Percentiles rank a stretch among this genome's conserved stretches.
Evolutionary conservation across 139 green algal species (phyloP).

Genomic region (Closterium sp.): DNA sequence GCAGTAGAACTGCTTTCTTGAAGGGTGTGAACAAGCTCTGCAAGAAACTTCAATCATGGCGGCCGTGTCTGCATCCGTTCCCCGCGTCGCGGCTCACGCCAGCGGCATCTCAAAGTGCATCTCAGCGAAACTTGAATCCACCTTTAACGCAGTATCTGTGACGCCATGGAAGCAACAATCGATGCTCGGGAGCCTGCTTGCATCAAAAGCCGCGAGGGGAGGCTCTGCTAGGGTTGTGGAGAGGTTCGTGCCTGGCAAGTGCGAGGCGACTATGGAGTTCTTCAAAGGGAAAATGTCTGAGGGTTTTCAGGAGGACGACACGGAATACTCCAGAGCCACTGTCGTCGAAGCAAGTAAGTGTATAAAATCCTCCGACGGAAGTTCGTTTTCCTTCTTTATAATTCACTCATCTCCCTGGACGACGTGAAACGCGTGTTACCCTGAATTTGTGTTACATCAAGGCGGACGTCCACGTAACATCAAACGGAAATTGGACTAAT

Average conservation of each 20-base stretch:
- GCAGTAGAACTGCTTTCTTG: background rate
- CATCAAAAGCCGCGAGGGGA: background rate
- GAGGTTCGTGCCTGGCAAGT: background rate
- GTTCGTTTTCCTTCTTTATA: no score
- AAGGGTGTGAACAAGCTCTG: background rate
- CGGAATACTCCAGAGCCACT: background rate
- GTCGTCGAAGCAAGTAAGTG: conserved; percentile 17
- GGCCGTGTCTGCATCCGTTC: background rate
- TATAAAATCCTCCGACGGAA: no score
- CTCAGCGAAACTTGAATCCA: background rate
- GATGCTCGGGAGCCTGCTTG: background rate
- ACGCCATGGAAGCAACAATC: background rate
- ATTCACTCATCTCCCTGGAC: no score
- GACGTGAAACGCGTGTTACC: no score
- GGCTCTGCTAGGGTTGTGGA: background rate
- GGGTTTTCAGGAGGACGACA: conserved; percentile 5
- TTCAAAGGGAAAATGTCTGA: background rate
- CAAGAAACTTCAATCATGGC: background rate
- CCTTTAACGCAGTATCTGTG: background rate
- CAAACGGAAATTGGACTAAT: no score
- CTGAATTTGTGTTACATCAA: no score
- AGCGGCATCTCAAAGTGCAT: background rate
- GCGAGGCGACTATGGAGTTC: background rate
- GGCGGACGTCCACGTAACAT: no score
- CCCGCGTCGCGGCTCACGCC: background rate